These are phyloP conservation scores for Xylaria cubensis DNA, from an alignment of 495 filamentous ascomycete genomes.

Conservation along the genomic window DNA sequence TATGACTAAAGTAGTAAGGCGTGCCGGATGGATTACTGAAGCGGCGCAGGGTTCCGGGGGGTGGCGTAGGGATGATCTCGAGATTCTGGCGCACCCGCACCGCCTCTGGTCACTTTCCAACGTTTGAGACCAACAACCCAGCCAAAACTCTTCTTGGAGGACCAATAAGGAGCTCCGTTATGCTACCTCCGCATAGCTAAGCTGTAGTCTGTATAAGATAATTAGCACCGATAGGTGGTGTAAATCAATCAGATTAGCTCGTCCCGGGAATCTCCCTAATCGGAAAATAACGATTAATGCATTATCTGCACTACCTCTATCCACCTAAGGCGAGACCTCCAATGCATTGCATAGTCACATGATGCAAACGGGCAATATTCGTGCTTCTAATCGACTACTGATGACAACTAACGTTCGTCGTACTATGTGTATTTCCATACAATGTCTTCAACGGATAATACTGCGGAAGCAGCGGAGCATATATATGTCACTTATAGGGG, in stretches of 20 bases:
- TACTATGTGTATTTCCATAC: background rate
- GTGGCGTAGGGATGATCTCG: slow-evolving; percentile 27
- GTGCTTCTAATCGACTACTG: background rate
- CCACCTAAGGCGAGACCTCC: background rate
- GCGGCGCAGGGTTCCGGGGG: slow-evolving; percentile 28
- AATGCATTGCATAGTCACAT: slow-evolving; percentile 6
- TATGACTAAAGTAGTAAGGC: slow-evolving; percentile 23
- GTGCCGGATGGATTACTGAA: slow-evolving; percentile 30
- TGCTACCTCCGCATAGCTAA: background rate
- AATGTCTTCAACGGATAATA: background rate
- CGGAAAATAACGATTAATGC: background rate
- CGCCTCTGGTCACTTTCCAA: background rate
- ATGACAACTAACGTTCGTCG: background rate
- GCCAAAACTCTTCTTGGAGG: background rate
- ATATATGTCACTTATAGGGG: background rate
- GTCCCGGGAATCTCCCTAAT: background rate
- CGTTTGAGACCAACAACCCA: background rate
- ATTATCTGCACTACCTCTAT: background rate
- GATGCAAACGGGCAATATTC: slow-evolving; percentile 1
- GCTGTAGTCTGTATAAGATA: background rate
- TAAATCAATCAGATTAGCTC: background rate
- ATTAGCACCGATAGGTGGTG: background rate
- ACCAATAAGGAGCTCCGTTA: slow-evolving; percentile 1
- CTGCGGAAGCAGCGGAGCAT: background rate
- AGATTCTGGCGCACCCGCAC: slow-evolving; percentile 13